Evolutionary conservation across 371 early-diverging fungal genomes (phyloP).

Genomic region (Mortierella sp.): DNA sequence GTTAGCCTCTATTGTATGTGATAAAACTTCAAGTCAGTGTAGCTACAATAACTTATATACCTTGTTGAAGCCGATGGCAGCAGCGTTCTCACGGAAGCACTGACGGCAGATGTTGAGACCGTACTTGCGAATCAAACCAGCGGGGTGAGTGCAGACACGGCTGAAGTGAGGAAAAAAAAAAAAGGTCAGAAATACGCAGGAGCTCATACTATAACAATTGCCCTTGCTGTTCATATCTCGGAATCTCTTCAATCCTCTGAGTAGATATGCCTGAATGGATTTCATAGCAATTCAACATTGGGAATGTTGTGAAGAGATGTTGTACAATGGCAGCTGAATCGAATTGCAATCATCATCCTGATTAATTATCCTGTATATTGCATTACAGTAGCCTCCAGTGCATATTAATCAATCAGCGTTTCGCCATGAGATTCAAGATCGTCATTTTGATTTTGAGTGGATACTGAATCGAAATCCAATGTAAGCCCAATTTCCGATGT

Average conservation of each 20-base stretch:
- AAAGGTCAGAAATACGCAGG: constrained; percentile 1
- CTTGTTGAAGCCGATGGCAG: constrained; percentile 99
- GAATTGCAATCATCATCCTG: background rate
- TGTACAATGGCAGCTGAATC: background rate
- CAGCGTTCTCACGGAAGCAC: constrained; percentile 99
- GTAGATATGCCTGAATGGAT: background rate
- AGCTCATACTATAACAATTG: background rate
- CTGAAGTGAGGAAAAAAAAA: constrained; percentile 59
- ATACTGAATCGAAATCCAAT: background rate
- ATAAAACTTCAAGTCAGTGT: too few species aligned
- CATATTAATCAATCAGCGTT: background rate
- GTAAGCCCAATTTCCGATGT: background rate
- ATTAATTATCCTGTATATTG: background rate
- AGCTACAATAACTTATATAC: constrained; percentile 34
- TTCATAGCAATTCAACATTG: background rate
- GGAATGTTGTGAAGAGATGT: background rate
- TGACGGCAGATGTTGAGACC: constrained; percentile 99
- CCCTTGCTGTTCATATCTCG: background rate
- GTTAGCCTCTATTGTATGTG: background rate
- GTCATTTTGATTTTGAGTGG: background rate
- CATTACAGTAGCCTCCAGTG: background rate
- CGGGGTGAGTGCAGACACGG: constrained; percentile 98
- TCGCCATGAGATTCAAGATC: constrained; percentile 1
- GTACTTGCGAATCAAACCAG: constrained; percentile 99
- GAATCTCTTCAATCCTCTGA: background rate